Evolutionary conservation across 352 stramenopile species (phyloP).

Genomic region (Phytophthora aleatoria): DNA sequence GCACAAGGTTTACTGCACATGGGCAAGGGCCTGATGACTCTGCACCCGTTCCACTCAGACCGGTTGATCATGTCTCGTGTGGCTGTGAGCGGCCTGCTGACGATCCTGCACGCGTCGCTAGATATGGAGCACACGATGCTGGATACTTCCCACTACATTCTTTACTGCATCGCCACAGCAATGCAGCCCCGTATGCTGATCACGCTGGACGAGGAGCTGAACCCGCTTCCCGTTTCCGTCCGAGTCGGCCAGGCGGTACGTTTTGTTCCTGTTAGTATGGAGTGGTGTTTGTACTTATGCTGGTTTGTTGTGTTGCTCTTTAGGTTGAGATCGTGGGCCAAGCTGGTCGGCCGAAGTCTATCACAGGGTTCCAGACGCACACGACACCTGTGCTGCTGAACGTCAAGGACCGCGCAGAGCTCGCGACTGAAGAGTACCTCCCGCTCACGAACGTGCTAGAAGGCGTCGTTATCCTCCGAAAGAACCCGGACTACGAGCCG

Average conservation of each 20-base stretch:
- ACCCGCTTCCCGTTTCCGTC: constrained; percentile 96
- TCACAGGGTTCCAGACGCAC: constrained; percentile 99
- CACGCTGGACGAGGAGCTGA: constrained; percentile 96
- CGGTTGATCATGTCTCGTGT: constrained; percentile 88
- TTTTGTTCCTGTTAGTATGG: constrained; percentile 13
- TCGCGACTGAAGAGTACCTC: constrained; percentile 98
- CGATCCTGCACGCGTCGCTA: constrained; percentile 95
- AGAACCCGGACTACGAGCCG: constrained; percentile 94
- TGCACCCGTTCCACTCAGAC: constrained; percentile 99
- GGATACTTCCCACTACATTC: constrained; percentile 98
- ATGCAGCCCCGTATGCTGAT: constrained; percentile 99
- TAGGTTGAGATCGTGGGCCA: constrained; percentile 99
- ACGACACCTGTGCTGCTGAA: constrained; percentile 98
- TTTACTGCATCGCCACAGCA: constrained; percentile 97
- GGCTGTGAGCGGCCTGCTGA: constrained; percentile 95
- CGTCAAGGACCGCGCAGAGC: constrained; percentile 97
- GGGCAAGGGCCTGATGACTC: constrained; percentile 98
- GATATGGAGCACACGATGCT: constrained; percentile 98
- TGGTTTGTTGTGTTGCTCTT: constrained; percentile 4
- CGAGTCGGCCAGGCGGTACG: constrained; percentile 97
- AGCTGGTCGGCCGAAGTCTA: constrained; percentile 98
- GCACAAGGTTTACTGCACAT: constrained; percentile 99
- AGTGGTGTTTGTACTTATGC: constrained; percentile 23
- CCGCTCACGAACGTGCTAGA: constrained; percentile 96
- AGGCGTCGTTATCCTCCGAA: constrained; percentile 98